These are phyloP conservation scores for Heliophila coronopifolia DNA, from an alignment of 441 rosid species.

Conservation along the genomic window DNA sequence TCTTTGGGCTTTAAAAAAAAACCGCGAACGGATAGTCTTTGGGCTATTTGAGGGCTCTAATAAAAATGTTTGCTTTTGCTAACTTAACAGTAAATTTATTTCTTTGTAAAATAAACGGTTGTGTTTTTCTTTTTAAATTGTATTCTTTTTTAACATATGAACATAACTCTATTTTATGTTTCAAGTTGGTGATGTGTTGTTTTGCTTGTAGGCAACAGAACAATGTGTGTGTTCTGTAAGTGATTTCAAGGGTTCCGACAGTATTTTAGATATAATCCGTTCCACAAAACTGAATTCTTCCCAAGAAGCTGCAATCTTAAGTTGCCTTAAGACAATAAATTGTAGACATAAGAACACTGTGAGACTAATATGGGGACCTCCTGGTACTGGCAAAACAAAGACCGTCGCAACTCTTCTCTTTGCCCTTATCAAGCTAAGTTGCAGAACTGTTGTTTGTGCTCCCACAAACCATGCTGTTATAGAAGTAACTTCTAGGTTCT, in stretches of 20 bases:
- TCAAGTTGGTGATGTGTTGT: too few species aligned
- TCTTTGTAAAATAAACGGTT: too few species aligned
- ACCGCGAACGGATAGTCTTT: too few species aligned
- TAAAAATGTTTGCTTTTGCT: too few species aligned
- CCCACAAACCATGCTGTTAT: constrained; percentile 48
- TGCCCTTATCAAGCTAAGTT: constrained; percentile 30
- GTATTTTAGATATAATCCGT: not conserved
- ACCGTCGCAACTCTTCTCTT: constrained; percentile 35
- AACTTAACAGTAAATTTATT: too few species aligned
- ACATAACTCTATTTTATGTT: too few species aligned
- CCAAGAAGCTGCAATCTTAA: constrained; percentile 33
- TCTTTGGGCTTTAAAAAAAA: too few species aligned
- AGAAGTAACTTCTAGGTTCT: constrained; percentile 33
- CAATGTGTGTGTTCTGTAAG: not conserved
- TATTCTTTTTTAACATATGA: too few species aligned
- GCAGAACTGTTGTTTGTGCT: constrained; percentile 38
- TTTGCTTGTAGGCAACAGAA: not conserved
- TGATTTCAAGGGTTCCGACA: not conserved
- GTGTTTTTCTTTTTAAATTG: too few species aligned
- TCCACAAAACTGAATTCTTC: constrained; percentile 33
- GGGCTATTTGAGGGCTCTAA: too few species aligned
- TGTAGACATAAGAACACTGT: constrained; percentile 37
- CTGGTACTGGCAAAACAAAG: constrained; percentile 62
- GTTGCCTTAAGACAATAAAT: constrained; percentile 27
- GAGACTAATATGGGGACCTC: constrained; percentile 65